Base-by-base conservation (phyloP, 352 stramenopile species). In the Aphanomyces invadans region DNA sequence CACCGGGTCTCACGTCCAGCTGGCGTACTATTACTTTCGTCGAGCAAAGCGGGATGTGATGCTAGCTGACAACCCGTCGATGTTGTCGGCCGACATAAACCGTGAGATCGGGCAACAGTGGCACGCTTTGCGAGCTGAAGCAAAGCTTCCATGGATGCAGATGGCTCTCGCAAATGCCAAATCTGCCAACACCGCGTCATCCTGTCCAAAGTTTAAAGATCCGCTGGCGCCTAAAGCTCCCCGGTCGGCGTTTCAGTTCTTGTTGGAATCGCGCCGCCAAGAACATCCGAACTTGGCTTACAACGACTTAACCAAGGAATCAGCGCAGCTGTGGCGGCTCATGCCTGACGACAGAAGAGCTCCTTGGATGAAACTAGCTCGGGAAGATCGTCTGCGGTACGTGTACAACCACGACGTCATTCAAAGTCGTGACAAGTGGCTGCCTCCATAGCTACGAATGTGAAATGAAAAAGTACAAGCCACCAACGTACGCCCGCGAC, bases 181-280 rank as follows among this genome's bases (percentile, higher is more conserved):
- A 12, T 15, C 33, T 21, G 49, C 25, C 0, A 57, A 32, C 23
- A 39, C 51, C 7, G 12, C 4, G 7, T 15, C 33, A 4, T 21
- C 29, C 17, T 4, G 7, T 25, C 11, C 29, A 19, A 42, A 10
- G 29, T 12, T 75, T 21, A 79, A 77, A 69, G 73, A 84, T 44
- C 70, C 77, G 5, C 77, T 73, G 28, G 73, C 75, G 1, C 76
- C 73, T 9, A 76, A 80, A 48, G 55, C 69, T 4, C 72, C 79
- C 3, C 76, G 77, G 55, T 79, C 77, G n/a, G 77, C 68, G 23
- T 89, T 89, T 38, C 79, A 87, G 46, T 67, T 86, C 19, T 87
- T 89, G 52, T 71, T 89, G 59, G 73, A 65, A 26, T 74, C 83
- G 59, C 80, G 87, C 28, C 76, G 75, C 17, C 75, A 71, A 39